Conservation (phyloP, 164 flowering plant genomes). For the Berberis thunbergii region DNA sequence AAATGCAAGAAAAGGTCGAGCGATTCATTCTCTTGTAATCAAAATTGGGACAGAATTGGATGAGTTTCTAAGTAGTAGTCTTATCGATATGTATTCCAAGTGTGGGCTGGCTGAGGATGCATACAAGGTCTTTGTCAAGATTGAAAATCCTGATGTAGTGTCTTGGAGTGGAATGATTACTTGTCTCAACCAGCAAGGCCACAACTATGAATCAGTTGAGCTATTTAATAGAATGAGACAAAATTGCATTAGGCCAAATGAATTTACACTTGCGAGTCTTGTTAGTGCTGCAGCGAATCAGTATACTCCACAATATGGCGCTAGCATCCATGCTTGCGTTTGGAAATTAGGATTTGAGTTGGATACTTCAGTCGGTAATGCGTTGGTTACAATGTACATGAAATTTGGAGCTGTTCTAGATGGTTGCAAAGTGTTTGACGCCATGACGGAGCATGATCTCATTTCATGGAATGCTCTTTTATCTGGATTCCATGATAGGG, state of each 20-base stretch:
- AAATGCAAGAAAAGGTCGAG: conserved; percentile 20
- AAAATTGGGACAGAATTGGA: conserved; percentile 32
- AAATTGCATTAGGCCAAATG: conserved; percentile 29
- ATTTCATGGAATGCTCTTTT: conserved; percentile 49
- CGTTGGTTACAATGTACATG: conserved; percentile 45
- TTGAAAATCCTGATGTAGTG: conserved; percentile 37
- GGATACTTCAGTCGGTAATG: conserved; percentile 30
- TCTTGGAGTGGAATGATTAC: conserved; percentile 44
- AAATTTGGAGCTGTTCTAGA: conserved; percentile 25
- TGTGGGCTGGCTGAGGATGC: conserved; percentile 39
- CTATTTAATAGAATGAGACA: conserved; percentile 25
- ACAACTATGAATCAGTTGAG: conserved; percentile 18
- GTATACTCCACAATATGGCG: conserved; percentile 21
- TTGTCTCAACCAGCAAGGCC: conserved; percentile 37
- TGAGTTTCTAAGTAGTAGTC: conserved; percentile 27
- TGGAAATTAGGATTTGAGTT: conserved; percentile 27
- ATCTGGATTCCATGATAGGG: conserved; percentile 36
- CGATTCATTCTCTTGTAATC: conserved; percentile 31
- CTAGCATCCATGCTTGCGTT: conserved; percentile 37
- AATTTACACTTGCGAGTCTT: conserved; percentile 42
- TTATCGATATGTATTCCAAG: conserved; percentile 52
- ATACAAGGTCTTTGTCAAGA: conserved; percentile 27
- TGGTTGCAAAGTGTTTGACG: conserved; percentile 31
- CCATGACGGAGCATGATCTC: conserved; percentile 24
- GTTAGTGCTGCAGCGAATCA: conserved; percentile 29